Base-by-base conservation (phyloP, 495 filamentous ascomycete genomes). In the Barbatosphaeria neglecta region DNA sequence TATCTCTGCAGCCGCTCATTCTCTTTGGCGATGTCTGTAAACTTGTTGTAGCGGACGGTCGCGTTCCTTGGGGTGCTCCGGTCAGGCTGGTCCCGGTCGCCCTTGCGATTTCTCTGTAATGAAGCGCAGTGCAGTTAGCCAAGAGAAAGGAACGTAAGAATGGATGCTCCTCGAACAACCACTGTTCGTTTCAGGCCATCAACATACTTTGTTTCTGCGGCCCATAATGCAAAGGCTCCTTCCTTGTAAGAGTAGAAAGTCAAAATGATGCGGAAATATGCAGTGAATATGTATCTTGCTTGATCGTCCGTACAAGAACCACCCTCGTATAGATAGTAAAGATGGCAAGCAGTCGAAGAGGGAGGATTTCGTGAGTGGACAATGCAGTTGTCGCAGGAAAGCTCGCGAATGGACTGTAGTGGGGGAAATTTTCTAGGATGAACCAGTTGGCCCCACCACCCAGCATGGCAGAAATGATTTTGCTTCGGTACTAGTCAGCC, bases 1-100 rank as follows among this genome's bases (percentile, higher is more conserved):
- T 81, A 97, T 45, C 68, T 66, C 62, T 97, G 82, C 42, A 88
- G 80, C 45, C 78, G 77, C 49, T 81, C 80, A 62, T 97, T 95
- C 50, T 76, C 62, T 62, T 83, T 86, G 35, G 65, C 53, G 18
- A 87, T 68, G 22, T 82, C 80, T 17, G 71, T 61, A 57, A 77
- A 86, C 3, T 59, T 60, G 51, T 62, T 56, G 56, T 70, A 70
- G 13, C 57, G 57, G 31, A 35, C 15, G 11, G 4, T 35, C 13
- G 3, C 9, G 31, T n/a, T 10, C 13, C 3, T 2, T n/a, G 13
- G 31, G 47, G 54, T 55, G 27, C 60, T 58, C 1, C 48, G 50
- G 6, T 44, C 53, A 22, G 42, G 27, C 22, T 52, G 47, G 43
- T 51, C 50, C 28, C 53, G 46, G 37, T 48, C 43, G 17, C 41